phyloP scores from a whole-genome alignment of 2,329 filamentous ascomycete genomes.

The Microsporum canis region DNA sequence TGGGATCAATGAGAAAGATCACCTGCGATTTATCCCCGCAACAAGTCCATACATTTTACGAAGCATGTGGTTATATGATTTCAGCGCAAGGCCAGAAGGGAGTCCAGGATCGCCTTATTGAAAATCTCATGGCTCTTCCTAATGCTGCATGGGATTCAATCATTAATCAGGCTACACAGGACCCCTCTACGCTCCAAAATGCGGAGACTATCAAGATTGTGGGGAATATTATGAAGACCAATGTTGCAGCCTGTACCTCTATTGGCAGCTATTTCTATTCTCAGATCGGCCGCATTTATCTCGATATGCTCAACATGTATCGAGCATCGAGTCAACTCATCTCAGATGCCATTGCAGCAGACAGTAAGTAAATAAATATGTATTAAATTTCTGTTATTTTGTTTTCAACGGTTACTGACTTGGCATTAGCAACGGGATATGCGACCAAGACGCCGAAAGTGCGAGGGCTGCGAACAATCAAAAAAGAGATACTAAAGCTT shows the following conservation, averaged over 20 bases:
- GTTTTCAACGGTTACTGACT: background rate
- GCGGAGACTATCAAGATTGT: conserved; percentile 95
- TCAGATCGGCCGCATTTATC: conserved; percentile 92
- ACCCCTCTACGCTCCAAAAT: conserved; percentile 80
- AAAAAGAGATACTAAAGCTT: conserved; percentile 97
- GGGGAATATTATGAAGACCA: conserved; percentile 99
- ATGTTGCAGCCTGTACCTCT: conserved; percentile 94
- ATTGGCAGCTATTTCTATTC: conserved; percentile 97
- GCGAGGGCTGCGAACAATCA: conserved; percentile 88
- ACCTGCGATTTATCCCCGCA: conserved; percentile 91
- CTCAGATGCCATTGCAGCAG: conserved; percentile 75
- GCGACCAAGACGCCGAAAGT: conserved; percentile 97
- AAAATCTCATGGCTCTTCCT: conserved; percentile 84
- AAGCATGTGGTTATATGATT: conserved; percentile 98
- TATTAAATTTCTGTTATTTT: background rate
- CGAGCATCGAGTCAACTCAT: conserved; percentile 93
- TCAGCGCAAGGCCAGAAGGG: conserved; percentile 92
- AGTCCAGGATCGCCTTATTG: conserved; percentile 80
- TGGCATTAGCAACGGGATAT: conserved; percentile 53
- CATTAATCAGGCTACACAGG: conserved; percentile 72
- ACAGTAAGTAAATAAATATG: conserved; percentile 45
- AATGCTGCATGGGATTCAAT: conserved; percentile 94
- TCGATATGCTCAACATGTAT: conserved; percentile 99
- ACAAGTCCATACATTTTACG: conserved; percentile 97
- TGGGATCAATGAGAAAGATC: conserved; percentile 88